phyloP scores from a whole-genome alignment of 768 basidiomycete species.

The Trametes cingulata region DNA sequence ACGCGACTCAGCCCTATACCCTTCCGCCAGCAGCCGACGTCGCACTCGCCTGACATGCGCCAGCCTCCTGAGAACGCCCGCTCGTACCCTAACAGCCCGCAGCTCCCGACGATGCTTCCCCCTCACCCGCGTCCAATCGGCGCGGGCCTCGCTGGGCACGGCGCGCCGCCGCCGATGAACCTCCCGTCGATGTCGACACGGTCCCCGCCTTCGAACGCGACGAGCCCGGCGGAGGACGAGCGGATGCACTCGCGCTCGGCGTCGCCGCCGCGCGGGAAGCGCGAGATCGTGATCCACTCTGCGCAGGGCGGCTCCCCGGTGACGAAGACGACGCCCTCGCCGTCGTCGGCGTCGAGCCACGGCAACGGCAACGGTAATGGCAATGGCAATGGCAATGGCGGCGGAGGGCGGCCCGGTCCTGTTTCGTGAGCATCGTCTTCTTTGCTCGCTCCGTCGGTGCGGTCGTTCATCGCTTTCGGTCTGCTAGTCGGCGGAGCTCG shows the following conservation, averaged over 20 bases:
- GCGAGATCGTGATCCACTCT: constrained; percentile 52
- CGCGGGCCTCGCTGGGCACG: constrained; percentile 35
- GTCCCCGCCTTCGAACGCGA: constrained; percentile 59
- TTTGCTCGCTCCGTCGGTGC: background rate
- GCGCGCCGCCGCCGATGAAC: constrained; percentile 43
- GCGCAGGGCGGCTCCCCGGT: constrained; percentile 42
- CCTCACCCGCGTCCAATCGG: constrained; percentile 78
- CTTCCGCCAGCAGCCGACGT: constrained; percentile 68
- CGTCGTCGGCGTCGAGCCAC: constrained; percentile 43
- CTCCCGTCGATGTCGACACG: constrained; percentile 73
- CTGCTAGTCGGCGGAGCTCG: constrained; percentile 12
- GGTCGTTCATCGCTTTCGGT: constrained; percentile 7
- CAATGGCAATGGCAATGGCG: background rate
- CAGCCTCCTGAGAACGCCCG: constrained; percentile 38
- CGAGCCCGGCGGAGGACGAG: constrained; percentile 42
- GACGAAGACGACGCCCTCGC: constrained; percentile 55
- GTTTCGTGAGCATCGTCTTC: constrained; percentile 18
- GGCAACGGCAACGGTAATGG: constrained; percentile 33
- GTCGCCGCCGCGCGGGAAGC: constrained; percentile 49
- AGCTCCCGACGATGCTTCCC: constrained; percentile 62
- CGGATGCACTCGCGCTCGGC: constrained; percentile 51
- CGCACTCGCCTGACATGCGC: constrained; percentile 69
- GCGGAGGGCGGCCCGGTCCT: constrained; percentile 1
- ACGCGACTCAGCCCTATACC: constrained; percentile 71
- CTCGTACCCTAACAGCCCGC: constrained; percentile 47